Percentiles rank a stretch among this genome's conserved stretches.
These are phyloP conservation scores for Saccharum hybrid DNA, from an alignment of 202 grass and related monocot genomes.

Conservation along the genomic window DNA sequence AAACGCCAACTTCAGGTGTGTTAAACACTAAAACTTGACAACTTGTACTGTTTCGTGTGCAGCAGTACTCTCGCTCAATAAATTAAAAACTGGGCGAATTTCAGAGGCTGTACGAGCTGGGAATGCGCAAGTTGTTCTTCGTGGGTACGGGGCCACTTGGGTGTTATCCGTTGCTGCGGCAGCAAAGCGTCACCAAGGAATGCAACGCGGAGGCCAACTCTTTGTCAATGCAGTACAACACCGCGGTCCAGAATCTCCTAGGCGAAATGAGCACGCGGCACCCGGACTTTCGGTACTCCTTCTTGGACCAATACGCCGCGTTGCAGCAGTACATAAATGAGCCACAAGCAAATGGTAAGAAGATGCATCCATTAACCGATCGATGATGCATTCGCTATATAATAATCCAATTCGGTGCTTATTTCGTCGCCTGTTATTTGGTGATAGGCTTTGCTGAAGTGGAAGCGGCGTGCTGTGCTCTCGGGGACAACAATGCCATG, in stretches of 20 bases:
- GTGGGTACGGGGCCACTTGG: slow-evolving; percentile 51
- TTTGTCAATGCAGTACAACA: slow-evolving; percentile 46
- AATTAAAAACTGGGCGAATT: no score
- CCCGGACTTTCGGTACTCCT: slow-evolving; percentile 45
- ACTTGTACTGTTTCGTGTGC: no score
- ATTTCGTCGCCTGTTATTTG: no score
- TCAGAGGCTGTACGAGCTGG: slow-evolving; percentile 52
- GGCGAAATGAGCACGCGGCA: background rate
- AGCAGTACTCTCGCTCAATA: no score
- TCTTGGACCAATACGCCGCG: slow-evolving; percentile 34
- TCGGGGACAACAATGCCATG: no score
- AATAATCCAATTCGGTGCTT: no score
- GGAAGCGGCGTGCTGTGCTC: slow-evolving; percentile 51
- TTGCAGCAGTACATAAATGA: slow-evolving; percentile 48
- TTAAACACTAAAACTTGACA: no score
- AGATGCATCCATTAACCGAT: no score
- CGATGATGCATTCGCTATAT: no score
- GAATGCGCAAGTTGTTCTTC: slow-evolving; percentile 50
- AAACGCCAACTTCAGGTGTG: slow-evolving; percentile 42
- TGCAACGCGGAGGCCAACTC: slow-evolving; percentile 50
- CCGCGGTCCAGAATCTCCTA: slow-evolving; percentile 29
- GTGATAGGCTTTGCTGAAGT: slow-evolving; percentile 48
- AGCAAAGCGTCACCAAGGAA: background rate
- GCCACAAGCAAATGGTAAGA: slow-evolving; percentile 44
- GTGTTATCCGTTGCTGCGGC: slow-evolving; percentile 36